Percentiles rank a stretch among this genome's conserved stretches.
Evolutionary conservation across 306 rosid species (phyloP).

Genomic region (Cicer bijugum): DNA sequence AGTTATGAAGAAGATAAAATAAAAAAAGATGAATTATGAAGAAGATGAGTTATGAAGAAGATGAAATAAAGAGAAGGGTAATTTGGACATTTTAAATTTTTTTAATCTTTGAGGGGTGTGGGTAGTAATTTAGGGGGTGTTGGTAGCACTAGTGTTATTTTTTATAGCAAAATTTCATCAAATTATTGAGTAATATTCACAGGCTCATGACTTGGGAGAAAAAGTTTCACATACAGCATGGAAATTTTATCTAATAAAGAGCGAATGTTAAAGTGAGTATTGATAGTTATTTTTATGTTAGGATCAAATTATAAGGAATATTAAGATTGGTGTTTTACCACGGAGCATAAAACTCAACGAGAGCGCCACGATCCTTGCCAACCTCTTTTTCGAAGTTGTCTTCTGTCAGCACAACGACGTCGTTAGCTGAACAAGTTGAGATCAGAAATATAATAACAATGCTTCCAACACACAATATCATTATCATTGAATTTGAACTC

Average conservation of each 20-base stretch:
- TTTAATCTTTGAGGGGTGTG: no score
- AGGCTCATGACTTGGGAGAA: not conserved
- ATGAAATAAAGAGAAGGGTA: no score
- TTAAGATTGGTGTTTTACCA: conserved; percentile 52
- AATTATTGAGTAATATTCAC: not conserved
- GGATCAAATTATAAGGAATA: not conserved
- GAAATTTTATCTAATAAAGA: not conserved
- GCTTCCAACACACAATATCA: conserved; percentile 44
- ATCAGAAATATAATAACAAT: conserved; percentile 49
- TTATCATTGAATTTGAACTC: conserved; percentile 45
- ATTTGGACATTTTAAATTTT: no score
- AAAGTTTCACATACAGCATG: not conserved
- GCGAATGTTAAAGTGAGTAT: not conserved
- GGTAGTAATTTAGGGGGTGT: no score
- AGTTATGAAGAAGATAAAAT: no score
- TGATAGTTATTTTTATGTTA: no score
- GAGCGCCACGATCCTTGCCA: conserved; percentile 84
- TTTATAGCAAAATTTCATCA: not conserved
- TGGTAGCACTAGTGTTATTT: no score
- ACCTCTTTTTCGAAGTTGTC: conserved; percentile 71
- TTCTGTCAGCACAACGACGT: conserved; percentile 69
- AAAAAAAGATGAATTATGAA: no score
- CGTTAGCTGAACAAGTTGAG: conserved; percentile 64
- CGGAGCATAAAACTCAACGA: conserved; percentile 93
- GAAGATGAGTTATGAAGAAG: no score